Conservation (phyloP, 257 asterid genomes). For the Solanum ahanhuiri region DNA sequence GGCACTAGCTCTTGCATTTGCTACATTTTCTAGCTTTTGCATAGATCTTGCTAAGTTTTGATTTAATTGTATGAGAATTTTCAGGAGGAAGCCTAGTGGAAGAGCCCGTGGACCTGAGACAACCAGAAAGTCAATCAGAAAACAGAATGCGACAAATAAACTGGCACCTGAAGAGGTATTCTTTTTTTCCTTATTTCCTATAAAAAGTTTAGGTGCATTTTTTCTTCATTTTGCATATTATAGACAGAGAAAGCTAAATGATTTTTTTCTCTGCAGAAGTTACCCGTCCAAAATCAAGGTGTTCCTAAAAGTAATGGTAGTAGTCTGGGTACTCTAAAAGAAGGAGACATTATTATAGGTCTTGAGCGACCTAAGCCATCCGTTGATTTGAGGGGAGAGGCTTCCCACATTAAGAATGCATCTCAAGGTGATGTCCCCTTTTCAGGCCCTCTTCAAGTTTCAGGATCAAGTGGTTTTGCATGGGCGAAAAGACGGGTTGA, state of each 20-base stretch:
- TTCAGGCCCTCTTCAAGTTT: constrained; percentile 75
- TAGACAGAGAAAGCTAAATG: neutral
- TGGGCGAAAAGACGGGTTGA: constrained; percentile 72
- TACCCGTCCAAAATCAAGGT: constrained; percentile 39
- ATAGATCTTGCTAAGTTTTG: neutral
- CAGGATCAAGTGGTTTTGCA: constrained; percentile 93
- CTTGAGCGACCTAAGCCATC: constrained; percentile 40
- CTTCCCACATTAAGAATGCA: constrained; percentile 59
- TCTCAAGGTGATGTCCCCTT: constrained; percentile 79
- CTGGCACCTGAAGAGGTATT: constrained; percentile 72
- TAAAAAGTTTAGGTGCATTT: neutral
- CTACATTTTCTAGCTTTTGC: neutral
- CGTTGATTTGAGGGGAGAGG: constrained; percentile 27
- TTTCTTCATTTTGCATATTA: neutral
- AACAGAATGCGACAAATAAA: constrained; percentile 54
- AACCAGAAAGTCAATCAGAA: constrained; percentile 53
- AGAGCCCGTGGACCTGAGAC: constrained; percentile 73
- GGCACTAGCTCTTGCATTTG: neutral
- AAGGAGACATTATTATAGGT: constrained; percentile 27
- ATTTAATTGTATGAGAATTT: neutral
- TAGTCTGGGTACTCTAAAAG: constrained; percentile 16
- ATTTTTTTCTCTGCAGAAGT: constrained; percentile 31
- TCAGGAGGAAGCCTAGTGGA: constrained; percentile 54
- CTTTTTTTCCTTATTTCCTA: neutral
- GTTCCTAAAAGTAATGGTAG: constrained; percentile 24